Evolutionary conservation across 164 flowering plant genomes (phyloP).

Genomic region (Vitis amurensis): DNA sequence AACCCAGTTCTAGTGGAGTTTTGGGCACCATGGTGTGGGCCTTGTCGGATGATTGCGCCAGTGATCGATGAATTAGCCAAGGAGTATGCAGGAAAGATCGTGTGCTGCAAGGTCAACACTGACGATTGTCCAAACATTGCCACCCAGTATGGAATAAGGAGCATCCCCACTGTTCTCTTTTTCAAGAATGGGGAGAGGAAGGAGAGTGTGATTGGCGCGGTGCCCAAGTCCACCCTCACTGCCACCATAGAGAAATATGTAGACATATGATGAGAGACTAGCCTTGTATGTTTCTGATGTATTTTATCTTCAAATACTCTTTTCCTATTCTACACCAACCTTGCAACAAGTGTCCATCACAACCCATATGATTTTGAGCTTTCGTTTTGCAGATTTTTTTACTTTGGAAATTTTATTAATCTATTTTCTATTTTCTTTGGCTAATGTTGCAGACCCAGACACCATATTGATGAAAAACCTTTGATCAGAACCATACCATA

Average conservation of each 20-base stretch:
- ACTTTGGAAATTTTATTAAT: too few species aligned
- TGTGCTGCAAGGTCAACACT: constrained; percentile 72
- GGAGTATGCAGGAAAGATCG: constrained; percentile 61
- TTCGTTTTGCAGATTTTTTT: too few species aligned
- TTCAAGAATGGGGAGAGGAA: constrained; percentile 87
- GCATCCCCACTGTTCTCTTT: constrained; percentile 77
- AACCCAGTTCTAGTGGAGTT: constrained; percentile 72
- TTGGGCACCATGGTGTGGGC: constrained; percentile 99
- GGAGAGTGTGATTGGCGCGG: constrained; percentile 77
- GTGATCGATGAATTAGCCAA: constrained; percentile 69
- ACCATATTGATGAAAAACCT: too few species aligned
- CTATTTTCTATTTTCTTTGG: too few species aligned
- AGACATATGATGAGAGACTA: constrained; percentile 13
- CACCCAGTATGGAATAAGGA: constrained; percentile 59
- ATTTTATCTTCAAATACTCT: too few species aligned
- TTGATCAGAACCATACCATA: too few species aligned
- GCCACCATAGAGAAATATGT: constrained; percentile 66
- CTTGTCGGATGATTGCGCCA: constrained; percentile 76
- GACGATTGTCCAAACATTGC: constrained; percentile 69
- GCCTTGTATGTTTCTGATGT: background rate
- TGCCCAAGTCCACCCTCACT: constrained; percentile 65
- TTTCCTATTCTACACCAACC: too few species aligned
- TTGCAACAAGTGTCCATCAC: too few species aligned
- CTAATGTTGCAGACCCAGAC: too few species aligned
- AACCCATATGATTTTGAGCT: too few species aligned